Base-by-base conservation (phyloP, 164 flowering plant species). In the Liriodendron chinense region DNA sequence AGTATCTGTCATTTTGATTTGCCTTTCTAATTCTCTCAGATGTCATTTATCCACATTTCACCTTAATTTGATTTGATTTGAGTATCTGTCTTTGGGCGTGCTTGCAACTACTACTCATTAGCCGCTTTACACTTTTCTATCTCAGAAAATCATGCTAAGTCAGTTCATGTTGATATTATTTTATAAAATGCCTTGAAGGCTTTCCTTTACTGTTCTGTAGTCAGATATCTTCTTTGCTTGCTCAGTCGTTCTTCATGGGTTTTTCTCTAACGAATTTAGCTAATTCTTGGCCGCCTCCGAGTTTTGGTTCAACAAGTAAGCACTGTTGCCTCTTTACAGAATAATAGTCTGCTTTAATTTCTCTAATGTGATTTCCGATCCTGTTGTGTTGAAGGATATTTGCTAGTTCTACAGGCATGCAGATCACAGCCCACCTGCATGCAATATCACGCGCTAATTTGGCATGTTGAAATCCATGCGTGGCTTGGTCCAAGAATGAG, bases 271-370 rank as follows among this genome's bases (percentile, higher is more conserved):
- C 90, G 66, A 68, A 81, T 74, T 78, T 93, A 84, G 86, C 98
- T 71, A 61, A 61, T 92, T 78, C 91, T 95, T 78, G 92, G 91
- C 23, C 97, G 96, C 72, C 83, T 93, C 56, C 87, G 99, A 71
- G 94, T 92, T 69, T 81, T 93, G 84, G 88, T 88, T 81, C 97
- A 93, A 78, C 99, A 93, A 78, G 98, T 93, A 87, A 85, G 90
- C 79, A 63, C n/a, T 49, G 24, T 8, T 79, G 21, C 28, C 53
- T 20, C 26, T 70, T 24, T 21, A 67, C 13, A 16, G 18, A 53
- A 53, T 53, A 53, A 12, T 2, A 53, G 18, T 53, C 18, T 53
- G 13, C 13, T 10, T 53, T 53, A 34, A 3, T 34, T 34, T 34
- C 43, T 34, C 43, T 34, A 34, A 34, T 7, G 43, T 34, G 43